Conservation (phyloP, 2,329 filamentous ascomycete genomes). For the Fusarium tuaranense region DNA sequence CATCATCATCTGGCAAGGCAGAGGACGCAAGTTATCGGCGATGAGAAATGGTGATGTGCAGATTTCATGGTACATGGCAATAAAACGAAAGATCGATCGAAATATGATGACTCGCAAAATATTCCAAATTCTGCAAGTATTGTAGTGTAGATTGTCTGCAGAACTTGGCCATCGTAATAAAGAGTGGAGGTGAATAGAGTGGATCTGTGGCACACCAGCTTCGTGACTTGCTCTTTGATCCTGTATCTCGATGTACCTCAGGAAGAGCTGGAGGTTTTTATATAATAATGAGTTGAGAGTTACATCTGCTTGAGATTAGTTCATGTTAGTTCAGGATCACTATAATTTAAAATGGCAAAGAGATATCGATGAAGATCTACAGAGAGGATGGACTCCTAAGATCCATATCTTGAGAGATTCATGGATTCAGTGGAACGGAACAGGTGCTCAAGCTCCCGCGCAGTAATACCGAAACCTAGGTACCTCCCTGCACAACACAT, state of each 20-base stretch:
- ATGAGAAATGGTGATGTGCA: background rate
- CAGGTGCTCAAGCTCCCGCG: background rate
- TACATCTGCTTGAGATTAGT: background rate
- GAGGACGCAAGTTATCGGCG: background rate
- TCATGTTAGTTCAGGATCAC: background rate
- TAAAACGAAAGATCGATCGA: background rate
- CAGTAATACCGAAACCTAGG: background rate
- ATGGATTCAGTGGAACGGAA: background rate
- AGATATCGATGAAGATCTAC: background rate
- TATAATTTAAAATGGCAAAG: background rate
- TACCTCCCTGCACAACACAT: background rate
- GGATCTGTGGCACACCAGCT: background rate
- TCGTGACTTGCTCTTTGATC: background rate
- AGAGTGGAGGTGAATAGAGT: background rate
- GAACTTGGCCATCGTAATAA: background rate
- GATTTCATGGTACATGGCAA: background rate
- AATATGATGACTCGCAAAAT: background rate
- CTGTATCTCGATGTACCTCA: background rate
- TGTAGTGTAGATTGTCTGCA: background rate
- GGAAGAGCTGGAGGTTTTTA: background rate
- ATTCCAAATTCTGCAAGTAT: background rate
- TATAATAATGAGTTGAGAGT: background rate
- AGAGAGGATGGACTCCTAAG: background rate
- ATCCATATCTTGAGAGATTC: background rate
- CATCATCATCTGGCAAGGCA: background rate